These are phyloP conservation scores for Ogataea ramenticola DNA, from an alignment of 805 yeast genomes.

Conservation along the genomic window DNA sequence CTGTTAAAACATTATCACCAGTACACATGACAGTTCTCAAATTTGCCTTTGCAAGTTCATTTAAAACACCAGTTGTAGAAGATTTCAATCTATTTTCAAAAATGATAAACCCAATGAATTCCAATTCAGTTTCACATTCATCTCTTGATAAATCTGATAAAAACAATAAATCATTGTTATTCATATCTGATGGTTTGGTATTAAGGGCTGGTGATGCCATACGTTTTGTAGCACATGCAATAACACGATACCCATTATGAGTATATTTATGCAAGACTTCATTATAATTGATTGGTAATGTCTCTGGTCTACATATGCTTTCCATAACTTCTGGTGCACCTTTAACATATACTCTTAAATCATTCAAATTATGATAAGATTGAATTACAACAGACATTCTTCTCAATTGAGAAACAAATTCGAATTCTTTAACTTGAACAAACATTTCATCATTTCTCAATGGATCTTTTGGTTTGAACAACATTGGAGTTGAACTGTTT, in stretches of 20 bases:
- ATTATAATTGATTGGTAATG: conserved; percentile 70
- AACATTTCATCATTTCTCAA: conserved; percentile 23
- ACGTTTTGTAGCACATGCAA: conserved; percentile 75
- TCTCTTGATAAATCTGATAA: conserved; percentile 50
- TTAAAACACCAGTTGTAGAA: conserved; percentile 55
- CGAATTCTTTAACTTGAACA: conserved; percentile 50
- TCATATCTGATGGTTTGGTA: conserved; percentile 6
- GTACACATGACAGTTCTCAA: conserved; percentile 93
- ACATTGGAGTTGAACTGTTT: conserved; percentile 35
- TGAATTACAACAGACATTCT: conserved; percentile 83
- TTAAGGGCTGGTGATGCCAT: conserved; percentile 11
- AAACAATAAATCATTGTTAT: conserved; percentile 37
- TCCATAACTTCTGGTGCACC: conserved; percentile 97
- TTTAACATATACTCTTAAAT: conserved; percentile 59
- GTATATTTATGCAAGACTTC: conserved; percentile 77
- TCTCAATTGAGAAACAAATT: conserved; percentile 77
- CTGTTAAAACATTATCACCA: conserved; percentile 93
- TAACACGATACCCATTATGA: conserved; percentile 89
- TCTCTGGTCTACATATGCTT: conserved; percentile 62
- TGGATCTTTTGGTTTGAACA: conserved; percentile 35
- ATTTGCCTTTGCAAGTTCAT: conserved; percentile 54
- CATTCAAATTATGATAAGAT: conserved; percentile 26
- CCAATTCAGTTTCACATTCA: conserved; percentile 59
- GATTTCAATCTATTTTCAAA: conserved; percentile 87
- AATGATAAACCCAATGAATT: conserved; percentile 80